Percentiles rank a stretch among this genome's conserved stretches.
These are phyloP conservation scores for Pyrenochaeta sp. DNA, from an alignment of 2,329 filamentous ascomycete genomes.

Conservation along the genomic window DNA sequence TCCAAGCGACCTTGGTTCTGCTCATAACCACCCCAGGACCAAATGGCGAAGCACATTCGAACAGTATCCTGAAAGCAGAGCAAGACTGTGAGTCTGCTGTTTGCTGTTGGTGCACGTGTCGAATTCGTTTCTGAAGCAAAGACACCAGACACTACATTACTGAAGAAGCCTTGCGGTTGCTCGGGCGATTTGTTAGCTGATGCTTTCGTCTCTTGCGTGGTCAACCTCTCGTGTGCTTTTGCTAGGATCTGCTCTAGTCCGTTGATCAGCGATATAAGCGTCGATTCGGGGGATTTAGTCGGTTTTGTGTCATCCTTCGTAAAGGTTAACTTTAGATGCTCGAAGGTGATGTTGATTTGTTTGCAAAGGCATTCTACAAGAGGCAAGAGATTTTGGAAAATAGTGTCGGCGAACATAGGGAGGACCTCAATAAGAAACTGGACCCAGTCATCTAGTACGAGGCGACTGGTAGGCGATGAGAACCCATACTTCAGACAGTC, in stretches of 20 bases:
- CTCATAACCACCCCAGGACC: slow-evolving; percentile 85
- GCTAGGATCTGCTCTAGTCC: slow-evolving; percentile 91
- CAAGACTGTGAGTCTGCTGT: slow-evolving; percentile 89
- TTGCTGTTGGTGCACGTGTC: slow-evolving; percentile 84
- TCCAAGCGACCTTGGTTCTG: slow-evolving; percentile 68
- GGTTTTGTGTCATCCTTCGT: slow-evolving; percentile 40
- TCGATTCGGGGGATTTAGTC: slow-evolving; percentile 68
- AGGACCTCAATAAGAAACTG: slow-evolving; percentile 83
- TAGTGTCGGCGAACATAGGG: slow-evolving; percentile 81
- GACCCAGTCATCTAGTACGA: slow-evolving; percentile 91
- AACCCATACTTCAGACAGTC: slow-evolving; percentile 85
- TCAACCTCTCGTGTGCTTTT: slow-evolving; percentile 81
- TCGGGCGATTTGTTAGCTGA: slow-evolving; percentile 79
- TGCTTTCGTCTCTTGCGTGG: slow-evolving; percentile 76
- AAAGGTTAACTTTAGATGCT: slow-evolving; percentile 73
- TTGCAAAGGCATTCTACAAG: slow-evolving; percentile 88
- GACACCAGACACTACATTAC: slow-evolving; percentile 91
- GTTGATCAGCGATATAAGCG: slow-evolving; percentile 85
- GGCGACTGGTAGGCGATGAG: slow-evolving; percentile 74
- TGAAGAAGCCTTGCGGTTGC: slow-evolving; percentile 86
- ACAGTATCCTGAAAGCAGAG: slow-evolving; percentile 98
- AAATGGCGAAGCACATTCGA: slow-evolving; percentile 89
- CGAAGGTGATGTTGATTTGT: slow-evolving; percentile 78
- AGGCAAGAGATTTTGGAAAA: slow-evolving; percentile 90
- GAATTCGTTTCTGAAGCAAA: slow-evolving; percentile 82